phyloP scores from a whole-genome alignment of 805 yeast genomes.

The Saccharomycopsis fibuligera region DNA sequence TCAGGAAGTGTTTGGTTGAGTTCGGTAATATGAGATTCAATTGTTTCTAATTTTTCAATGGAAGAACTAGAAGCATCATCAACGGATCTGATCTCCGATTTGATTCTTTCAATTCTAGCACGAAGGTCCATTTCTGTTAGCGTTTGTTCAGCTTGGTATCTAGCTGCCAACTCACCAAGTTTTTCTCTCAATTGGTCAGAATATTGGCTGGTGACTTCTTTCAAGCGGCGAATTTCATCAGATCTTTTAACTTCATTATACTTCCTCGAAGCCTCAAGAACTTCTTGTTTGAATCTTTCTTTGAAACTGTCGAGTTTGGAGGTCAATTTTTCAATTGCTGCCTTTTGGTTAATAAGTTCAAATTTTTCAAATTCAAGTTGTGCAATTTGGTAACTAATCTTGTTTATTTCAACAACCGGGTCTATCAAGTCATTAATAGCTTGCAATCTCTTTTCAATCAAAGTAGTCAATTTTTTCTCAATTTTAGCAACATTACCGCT shows the following conservation, averaged over 20 bases:
- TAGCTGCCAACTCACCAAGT: conserved; percentile 35
- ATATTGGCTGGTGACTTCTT: conserved; percentile 29
- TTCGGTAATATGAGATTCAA: conserved; percentile 24
- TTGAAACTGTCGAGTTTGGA: conserved; percentile 28
- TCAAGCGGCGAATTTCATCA: conserved; percentile 26
- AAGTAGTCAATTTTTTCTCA: conserved; percentile 26
- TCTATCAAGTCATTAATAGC: conserved; percentile 24
- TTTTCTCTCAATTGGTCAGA: conserved; percentile 34
- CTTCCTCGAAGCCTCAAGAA: conserved; percentile 28
- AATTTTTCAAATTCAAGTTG: conserved; percentile 27
- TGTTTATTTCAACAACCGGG: conserved; percentile 25
- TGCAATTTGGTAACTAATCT: conserved; percentile 25
- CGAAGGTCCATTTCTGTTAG: conserved; percentile 36
- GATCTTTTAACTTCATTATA: conserved; percentile 24
- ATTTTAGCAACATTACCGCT: conserved; percentile 33
- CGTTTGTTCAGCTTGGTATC: conserved; percentile 30
- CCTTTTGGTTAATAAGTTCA: conserved; percentile 36
- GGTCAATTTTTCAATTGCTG: conserved; percentile 28
- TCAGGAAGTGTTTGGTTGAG: conserved; percentile 25
- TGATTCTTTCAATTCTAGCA: conserved; percentile 37
- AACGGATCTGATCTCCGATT: conserved; percentile 37
- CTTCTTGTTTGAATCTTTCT: conserved; percentile 24
- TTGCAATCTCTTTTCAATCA: conserved; percentile 24
- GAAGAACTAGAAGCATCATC: conserved; percentile 35
- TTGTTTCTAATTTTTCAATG: conserved; percentile 28